Evolutionary conservation across 1,139 yeast species (phyloP).

Genomic region (Yamadazyma siamensis): DNA sequence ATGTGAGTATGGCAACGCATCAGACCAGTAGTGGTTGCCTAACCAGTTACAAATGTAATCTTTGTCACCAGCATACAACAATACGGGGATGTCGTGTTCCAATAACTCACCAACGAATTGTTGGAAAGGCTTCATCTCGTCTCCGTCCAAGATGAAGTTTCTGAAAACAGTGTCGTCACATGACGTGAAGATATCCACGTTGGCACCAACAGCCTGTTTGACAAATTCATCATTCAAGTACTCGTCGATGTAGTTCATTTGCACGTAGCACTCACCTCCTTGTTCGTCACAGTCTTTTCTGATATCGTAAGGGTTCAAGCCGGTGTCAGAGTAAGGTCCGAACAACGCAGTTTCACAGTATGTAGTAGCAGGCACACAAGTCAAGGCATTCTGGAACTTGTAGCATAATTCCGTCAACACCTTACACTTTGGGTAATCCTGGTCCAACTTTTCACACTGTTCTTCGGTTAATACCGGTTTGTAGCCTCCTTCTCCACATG

Average conservation of each 20-base stretch:
- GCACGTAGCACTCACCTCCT: constrained; percentile 62
- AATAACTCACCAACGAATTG: constrained; percentile 62
- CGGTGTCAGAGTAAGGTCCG: constrained; percentile 46
- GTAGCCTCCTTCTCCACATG: constrained; percentile 79
- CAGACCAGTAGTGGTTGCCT: constrained; percentile 79
- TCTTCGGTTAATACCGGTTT: constrained; percentile 61
- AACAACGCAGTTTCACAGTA: constrained; percentile 77
- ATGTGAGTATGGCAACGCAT: constrained; percentile 63
- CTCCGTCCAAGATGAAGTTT: constrained; percentile 81
- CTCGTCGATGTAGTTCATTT: constrained; percentile 30
- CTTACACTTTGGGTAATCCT: constrained; percentile 75
- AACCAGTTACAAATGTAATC: constrained; percentile 86
- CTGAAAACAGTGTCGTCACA: constrained; percentile 84
- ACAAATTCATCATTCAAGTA: constrained; percentile 35
- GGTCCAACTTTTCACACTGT: constrained; percentile 55
- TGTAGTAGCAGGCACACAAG: constrained; percentile 89
- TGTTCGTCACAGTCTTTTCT: constrained; percentile 78
- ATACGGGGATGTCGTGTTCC: constrained; percentile 60
- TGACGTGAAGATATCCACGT: constrained; percentile 76
- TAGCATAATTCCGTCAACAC: constrained; percentile 79
- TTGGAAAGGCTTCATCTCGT: constrained; percentile 85
- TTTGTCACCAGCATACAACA: constrained; percentile 82
- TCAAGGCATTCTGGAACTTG: constrained; percentile 67
- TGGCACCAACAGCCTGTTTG: constrained; percentile 84
- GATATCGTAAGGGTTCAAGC: constrained; percentile 90